Base-by-base conservation (phyloP, 1,284 basidiomycete genomes). In the Microbotryum saponariae region DNA sequence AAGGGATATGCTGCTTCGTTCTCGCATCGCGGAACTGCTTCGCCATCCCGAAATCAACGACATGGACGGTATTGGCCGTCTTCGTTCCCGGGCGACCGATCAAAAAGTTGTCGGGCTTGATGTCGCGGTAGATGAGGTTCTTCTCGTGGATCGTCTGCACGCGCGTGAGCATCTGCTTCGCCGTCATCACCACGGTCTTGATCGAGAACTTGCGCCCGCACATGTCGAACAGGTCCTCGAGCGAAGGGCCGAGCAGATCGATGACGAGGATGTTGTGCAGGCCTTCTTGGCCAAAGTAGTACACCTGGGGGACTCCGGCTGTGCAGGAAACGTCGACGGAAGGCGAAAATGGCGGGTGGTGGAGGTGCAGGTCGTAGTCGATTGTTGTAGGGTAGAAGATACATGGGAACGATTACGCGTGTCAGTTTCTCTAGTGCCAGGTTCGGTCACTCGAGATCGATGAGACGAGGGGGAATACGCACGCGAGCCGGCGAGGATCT, bases 271-370 rank as follows among this genome's bases (percentile, higher is more conserved):
- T 91, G 76, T 96, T 96, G 79, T 97, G 91, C 58, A 96, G 81
- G n/a, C 91, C 91, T 78, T 97, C 92, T 77, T 93, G 90, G 52
- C 92, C 92, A 75, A 96, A 97, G 78, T 96, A 92, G 79, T 96
- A 93, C 74, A 96, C 93, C 77, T 96, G 91, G 21, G 69, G 67
- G 6, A 71, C 60, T 25, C 64, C 59, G 20, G 58, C 64, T 64
- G 37, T 16, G 16, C 37, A 18, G 37, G 37, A 4, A 14, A 42
- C 37, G 37, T 42, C 37, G 16, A 42, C 3, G 37, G 16, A 16
- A 16, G 10, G 37, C 16, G 14, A 31, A 31, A 1, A 31, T 42
- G 12, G 12, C 37, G 37, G 1, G 37, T 6, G 37, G 37, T 42
- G 12, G 12, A 42, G 6, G 37, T 18, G 37, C 37, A 42, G 37